Evolutionary conservation across 139 green algal genomes (phyloP).

Genomic region (Chlorella vulgaris): DNA sequence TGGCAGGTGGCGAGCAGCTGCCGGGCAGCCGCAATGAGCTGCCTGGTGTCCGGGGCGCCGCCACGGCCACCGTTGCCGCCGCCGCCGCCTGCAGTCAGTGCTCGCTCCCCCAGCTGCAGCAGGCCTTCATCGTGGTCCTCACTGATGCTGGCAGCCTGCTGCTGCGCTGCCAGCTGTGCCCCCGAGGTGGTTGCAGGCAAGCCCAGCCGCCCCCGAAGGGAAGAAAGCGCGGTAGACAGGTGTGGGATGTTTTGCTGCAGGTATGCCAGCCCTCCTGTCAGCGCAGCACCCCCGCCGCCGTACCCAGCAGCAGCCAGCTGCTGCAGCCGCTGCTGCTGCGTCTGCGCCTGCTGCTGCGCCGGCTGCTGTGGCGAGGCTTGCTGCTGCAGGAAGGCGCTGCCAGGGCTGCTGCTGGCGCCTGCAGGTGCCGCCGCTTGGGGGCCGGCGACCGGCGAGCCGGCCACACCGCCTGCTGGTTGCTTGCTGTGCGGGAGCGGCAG

Average conservation of each 20-base stretch:
- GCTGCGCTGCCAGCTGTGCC: conserved; percentile 1
- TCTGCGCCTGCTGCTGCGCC: too few species aligned
- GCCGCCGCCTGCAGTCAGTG: background rate
- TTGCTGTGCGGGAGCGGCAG: background rate
- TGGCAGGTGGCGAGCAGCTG: conserved; percentile 15
- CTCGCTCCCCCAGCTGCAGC: conserved; percentile 28
- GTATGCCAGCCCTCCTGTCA: conserved; percentile 11
- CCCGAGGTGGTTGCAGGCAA: conserved; percentile 4
- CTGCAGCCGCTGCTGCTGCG: conserved; percentile 1
- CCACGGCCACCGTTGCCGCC: background rate
- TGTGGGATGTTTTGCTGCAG: conserved; percentile 7
- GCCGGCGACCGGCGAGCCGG: too few species aligned
- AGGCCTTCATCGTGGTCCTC: conserved; percentile 26
- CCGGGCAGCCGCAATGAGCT: conserved; percentile 23
- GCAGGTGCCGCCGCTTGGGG: too few species aligned
- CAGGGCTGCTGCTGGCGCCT: too few species aligned
- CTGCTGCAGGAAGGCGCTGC: background rate
- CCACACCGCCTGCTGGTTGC: background rate
- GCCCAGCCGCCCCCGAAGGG: conserved; percentile 27
- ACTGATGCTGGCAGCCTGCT: background rate
- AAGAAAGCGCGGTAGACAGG: conserved; percentile 20
- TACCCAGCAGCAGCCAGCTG: background rate
- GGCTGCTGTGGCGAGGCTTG: background rate
- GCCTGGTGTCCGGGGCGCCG: background rate
- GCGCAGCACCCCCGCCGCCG: background rate